These are phyloP conservation scores for Pleurotus djamor DNA, from an alignment of 768 basidiomycete species.

Conservation along the genomic window DNA sequence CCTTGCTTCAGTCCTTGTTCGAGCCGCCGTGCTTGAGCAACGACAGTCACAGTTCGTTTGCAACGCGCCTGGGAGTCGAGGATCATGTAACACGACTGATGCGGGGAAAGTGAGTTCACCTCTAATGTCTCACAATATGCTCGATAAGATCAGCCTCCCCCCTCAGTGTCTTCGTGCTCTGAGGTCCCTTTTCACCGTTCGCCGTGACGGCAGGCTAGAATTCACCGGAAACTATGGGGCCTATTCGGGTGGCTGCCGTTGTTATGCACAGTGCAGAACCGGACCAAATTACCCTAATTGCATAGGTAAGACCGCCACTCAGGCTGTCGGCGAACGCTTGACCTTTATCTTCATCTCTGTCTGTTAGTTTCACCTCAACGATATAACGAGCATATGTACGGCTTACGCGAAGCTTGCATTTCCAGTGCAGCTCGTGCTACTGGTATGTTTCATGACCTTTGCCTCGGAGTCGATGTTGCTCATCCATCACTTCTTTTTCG, in stretches of 20 bases:
- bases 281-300: background rate
- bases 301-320: background rate
- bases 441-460: too few species aligned
- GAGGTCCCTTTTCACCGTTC: background rate
- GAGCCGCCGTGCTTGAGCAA: too few species aligned
- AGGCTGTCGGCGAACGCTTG: background rate
- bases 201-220: background rate
- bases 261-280: constrained; percentile 1
- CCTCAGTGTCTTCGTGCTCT: constrained; percentile 1
- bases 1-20: too few species aligned
- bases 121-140: background rate
- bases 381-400: background rate
- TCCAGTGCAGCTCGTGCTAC: too few species aligned
- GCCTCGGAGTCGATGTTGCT: too few species aligned
- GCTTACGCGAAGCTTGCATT: too few species aligned
- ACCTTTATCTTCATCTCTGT: background rate
- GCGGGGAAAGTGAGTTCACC: background rate
- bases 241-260: constrained; percentile 1
- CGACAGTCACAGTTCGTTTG: too few species aligned
- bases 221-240: background rate
- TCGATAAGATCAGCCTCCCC: too few species aligned
- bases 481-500: too few species aligned
- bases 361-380: background rate
- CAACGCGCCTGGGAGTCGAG: too few species aligned
- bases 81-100: background rate